Percentiles rank a stretch among this genome's conserved stretches.
Conservation (phyloP, 2,329 filamentous ascomycete species). For the Elsinoe australis region DNA sequence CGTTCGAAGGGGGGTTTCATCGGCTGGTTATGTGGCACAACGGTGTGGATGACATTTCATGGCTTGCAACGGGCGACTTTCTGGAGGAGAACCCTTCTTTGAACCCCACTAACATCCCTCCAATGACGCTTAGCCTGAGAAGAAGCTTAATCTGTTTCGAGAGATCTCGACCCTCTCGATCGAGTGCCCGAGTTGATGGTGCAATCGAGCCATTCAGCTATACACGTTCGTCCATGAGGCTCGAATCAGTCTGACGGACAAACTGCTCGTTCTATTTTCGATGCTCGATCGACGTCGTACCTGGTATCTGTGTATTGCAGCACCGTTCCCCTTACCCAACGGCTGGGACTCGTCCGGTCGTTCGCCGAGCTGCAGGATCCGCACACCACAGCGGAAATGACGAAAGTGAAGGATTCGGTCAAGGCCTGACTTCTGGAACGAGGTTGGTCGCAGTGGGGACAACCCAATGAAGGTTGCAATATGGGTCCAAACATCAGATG, state of each 20-base stretch:
- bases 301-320: too few species aligned
- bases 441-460: background rate
- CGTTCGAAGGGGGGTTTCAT: constrained; percentile 7
- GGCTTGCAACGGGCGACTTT: constrained; percentile 8
- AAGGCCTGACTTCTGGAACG: too few species aligned
- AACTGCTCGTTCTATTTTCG: too few species aligned
- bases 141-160: constrained; percentile 5
- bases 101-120: background rate
- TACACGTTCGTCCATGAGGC: too few species aligned
- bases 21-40: background rate
- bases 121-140: background rate
- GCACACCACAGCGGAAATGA: constrained; percentile 11
- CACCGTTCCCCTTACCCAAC: constrained; percentile 10
- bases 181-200: too few species aligned
- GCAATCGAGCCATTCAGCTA: too few species aligned
- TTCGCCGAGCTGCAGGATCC: constrained; percentile 13
- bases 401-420: too few species aligned
- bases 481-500: background rate
- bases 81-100: background rate
- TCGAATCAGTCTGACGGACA: too few species aligned
- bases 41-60: constrained; percentile 5
- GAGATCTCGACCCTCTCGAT: background rate
- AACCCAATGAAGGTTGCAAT: constrained; percentile 2
- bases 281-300: too few species aligned
- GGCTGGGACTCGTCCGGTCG: constrained; percentile 11